Evolutionary conservation across 2,329 filamentous ascomycete genomes (phyloP), one percentile per base, ranked within the genome.

Genomic region (Scleromitrula shiraiana): DNA sequence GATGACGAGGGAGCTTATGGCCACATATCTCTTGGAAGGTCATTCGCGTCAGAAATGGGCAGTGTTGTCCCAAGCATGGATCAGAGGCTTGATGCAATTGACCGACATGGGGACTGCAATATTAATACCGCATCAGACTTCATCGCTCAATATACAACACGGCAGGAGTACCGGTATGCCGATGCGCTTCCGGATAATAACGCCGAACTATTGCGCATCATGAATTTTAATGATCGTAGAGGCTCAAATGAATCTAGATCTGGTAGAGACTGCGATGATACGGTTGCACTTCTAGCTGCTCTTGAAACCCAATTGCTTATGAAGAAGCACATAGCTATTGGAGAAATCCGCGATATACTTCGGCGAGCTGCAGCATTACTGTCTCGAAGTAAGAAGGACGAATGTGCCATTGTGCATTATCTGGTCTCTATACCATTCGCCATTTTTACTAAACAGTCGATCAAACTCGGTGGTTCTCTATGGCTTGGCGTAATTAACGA

Each of bases 401-500:
- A 90, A 62, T 83, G 83, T 49, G 79, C 85, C 1, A 83, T 96
- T 48, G 81, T 88, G 10, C 86, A 91, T 61, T 85, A 94, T 61
- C 75, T 99, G 14, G 91, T 99, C 53, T 83, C 80, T 56, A 93
- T 98, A 52, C 94, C 93, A 0, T 98, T 98, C 66, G 78, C 80
- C 33, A 79, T 95, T 39, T 97, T 98, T 64, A 94, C 85, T 5
- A 95, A 95, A 64, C 86, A 95, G 61, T 93, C 90, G 2, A 93
- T 98, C 64, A 95, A 95, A 63, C 79, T 97, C 42, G 94, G 93
- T 5, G 85, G 96, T 29, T 96, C 93, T 4, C 72, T 98, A 6
- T 99, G 93, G 93, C 80, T 96, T 52, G 93, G 93, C 22, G 87
- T 97, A 12, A 94, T 97, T 61, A 93, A 97, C 59, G 93, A 98